Conservation (phyloP, 345 rosid genomes). For the Salix dunnii region DNA sequence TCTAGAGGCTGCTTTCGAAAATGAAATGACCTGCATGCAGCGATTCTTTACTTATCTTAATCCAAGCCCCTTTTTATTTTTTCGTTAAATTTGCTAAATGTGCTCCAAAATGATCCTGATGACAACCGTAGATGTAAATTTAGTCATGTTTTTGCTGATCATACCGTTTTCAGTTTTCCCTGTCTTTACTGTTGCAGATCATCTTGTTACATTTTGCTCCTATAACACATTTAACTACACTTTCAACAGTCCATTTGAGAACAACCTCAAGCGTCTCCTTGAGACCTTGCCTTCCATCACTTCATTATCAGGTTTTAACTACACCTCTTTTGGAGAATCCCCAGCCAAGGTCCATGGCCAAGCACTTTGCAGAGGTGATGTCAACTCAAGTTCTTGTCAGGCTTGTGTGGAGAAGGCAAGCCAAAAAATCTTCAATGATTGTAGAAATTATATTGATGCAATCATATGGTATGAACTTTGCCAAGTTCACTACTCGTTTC, state of each 20-base stretch:
- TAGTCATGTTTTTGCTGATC: neutral
- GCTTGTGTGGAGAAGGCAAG: constrained; percentile 28
- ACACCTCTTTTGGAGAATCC: constrained; percentile 12
- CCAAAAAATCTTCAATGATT: constrained; percentile 8
- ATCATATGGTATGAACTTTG: constrained; percentile 37
- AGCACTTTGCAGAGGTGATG: constrained; percentile 37
- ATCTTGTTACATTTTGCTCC: constrained; percentile 2
- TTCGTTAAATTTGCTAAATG: neutral
- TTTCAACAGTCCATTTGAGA: constrained; percentile 14
- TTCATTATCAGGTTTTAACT: constrained; percentile 24
- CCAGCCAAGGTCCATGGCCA: constrained; percentile 22
- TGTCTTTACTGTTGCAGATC: neutral
- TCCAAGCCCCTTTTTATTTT: neutral
- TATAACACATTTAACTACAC: neutral
- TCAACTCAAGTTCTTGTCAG: constrained; percentile 16
- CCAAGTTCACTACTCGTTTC: constrained; percentile 35
- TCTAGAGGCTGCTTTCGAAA: neutral
- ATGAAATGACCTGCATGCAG: neutral
- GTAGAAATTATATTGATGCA: constrained; percentile 13
- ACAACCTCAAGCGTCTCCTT: constrained; percentile 20
- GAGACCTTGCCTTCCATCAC: constrained; percentile 10
- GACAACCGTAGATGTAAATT: neutral
- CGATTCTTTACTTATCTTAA: neutral
- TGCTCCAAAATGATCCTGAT: neutral
- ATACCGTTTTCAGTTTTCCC: constrained; percentile 2